These are phyloP conservation scores for Cyclotella baltica DNA, from an alignment of 108 stramenopile genomes.

Conservation along the genomic window DNA sequence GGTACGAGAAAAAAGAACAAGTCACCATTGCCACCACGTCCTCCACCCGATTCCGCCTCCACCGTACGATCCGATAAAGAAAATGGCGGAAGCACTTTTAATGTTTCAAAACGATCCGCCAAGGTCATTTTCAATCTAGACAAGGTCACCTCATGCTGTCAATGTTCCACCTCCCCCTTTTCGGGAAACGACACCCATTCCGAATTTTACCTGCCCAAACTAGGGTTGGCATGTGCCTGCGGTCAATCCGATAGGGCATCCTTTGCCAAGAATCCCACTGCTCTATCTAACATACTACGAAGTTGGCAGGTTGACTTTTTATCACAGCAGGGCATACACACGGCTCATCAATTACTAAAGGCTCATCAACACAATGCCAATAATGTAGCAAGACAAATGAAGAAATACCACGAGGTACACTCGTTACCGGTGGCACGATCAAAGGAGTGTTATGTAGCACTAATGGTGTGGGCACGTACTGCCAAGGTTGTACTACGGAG, in stretches of 20 bases:
- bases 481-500: conserved; percentile 73
- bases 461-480: conserved; percentile 76
- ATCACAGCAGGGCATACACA: conserved; percentile 50
- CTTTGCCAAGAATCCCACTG: conserved; percentile 64
- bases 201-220: conserved; percentile 78
- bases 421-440: conserved; percentile 58
- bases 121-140: conserved; percentile 42
- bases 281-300: conserved; percentile 68
- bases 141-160: conserved; percentile 46
- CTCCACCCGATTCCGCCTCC: conserved; percentile 10
- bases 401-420: conserved; percentile 60
- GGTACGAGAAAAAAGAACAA: conserved; percentile 1
- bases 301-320: conserved; percentile 81
- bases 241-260: conserved; percentile 49
- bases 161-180: conserved; percentile 65
- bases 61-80: conserved; percentile 33
- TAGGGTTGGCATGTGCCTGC: conserved; percentile 81
- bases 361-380: conserved; percentile 36
- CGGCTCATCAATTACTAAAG: conserved; percentile 49
- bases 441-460: conserved; percentile 69
- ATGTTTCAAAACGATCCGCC: not conserved
- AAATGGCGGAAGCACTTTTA: conserved; percentile 23
- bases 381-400: conserved; percentile 56
- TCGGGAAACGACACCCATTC: conserved; percentile 71
- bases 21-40: conserved; percentile 32